These are phyloP conservation scores for Scutellaria barbata DNA, from an alignment of 257 asterid genomes.

Conservation along the genomic window DNA sequence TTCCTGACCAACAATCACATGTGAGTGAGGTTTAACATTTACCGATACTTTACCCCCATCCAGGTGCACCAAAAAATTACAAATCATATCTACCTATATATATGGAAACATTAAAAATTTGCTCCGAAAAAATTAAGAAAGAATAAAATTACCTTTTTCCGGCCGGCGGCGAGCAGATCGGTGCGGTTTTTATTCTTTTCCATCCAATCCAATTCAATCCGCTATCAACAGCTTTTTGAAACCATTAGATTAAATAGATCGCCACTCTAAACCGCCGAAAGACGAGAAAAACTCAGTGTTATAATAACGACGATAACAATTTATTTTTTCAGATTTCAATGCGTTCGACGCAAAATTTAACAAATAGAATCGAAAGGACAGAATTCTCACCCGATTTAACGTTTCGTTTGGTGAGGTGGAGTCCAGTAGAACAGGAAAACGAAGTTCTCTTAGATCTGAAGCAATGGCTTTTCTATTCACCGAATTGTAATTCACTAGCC, in stretches of 20 bases:
- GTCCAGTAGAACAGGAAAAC: constrained; percentile 33
- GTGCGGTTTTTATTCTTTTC: constrained; percentile 81
- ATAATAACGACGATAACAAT: constrained; percentile 9
- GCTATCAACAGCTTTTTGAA: constrained; percentile 44
- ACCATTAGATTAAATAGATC: constrained; percentile 50
- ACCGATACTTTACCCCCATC: constrained; percentile 24
- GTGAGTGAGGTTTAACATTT: constrained; percentile 26
- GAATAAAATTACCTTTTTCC: constrained; percentile 64
- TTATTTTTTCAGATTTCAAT: constrained; percentile 3
- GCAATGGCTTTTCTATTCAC: constrained; percentile 21
- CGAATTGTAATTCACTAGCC: background rate
- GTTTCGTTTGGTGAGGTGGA: constrained; percentile 36
- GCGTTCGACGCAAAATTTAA: constrained; percentile 8
- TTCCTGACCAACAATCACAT: constrained; percentile 16
- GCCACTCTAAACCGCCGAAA: constrained; percentile 35
- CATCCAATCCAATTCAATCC: constrained; percentile 60
- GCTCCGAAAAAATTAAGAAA: background rate
- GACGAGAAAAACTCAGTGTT: constrained; percentile 23
- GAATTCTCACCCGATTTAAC: constrained; percentile 37
- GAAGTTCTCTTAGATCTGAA: constrained; percentile 44
- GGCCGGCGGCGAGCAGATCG: constrained; percentile 93
- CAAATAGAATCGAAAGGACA: constrained; percentile 1
- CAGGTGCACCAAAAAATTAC: constrained; percentile 2
- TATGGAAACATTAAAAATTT: background rate
- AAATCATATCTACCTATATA: background rate